phyloP scores from a whole-genome alignment of 805 yeast species.

The Candida fluviatilis region DNA sequence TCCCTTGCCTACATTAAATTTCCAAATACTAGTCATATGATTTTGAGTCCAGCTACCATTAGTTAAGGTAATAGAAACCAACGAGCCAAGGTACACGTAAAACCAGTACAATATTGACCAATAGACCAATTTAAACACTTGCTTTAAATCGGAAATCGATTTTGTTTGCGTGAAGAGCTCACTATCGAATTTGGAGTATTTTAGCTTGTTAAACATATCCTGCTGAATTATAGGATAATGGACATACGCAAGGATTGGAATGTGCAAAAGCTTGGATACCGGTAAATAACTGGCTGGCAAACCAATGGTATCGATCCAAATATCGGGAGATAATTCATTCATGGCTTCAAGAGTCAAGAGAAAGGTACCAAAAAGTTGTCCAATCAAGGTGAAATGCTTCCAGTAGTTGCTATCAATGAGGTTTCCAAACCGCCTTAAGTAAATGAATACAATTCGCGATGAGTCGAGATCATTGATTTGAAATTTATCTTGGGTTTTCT shows the following conservation, averaged over 20 bases:
- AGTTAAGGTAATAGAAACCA: constrained; percentile 60
- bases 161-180: background rate
- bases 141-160: constrained; percentile 27
- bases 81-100: constrained; percentile 65
- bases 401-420: constrained; percentile 69
- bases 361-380: constrained; percentile 83
- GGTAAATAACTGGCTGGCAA: constrained; percentile 82
- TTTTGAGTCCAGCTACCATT: constrained; percentile 91
- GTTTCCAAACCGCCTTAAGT: constrained; percentile 47
- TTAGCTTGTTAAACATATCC: constrained; percentile 76
- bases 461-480: constrained; percentile 43
- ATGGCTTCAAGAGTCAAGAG: constrained; percentile 69
- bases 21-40: constrained; percentile 70
- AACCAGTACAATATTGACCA: constrained; percentile 66
- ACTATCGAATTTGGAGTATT: constrained; percentile 17
- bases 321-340: constrained; percentile 67
- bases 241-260: constrained; percentile 85
- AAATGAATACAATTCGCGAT: constrained; percentile 57
- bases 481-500: constrained; percentile 53
- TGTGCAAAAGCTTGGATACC: constrained; percentile 48
- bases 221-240: constrained; percentile 90
- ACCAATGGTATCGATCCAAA: constrained; percentile 95
- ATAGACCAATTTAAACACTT: constrained; percentile 45
- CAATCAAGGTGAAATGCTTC: constrained; percentile 76
- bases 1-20: constrained; percentile 22